Conservation (phyloP, 306 rosid genomes). For the Geum urbanum region DNA sequence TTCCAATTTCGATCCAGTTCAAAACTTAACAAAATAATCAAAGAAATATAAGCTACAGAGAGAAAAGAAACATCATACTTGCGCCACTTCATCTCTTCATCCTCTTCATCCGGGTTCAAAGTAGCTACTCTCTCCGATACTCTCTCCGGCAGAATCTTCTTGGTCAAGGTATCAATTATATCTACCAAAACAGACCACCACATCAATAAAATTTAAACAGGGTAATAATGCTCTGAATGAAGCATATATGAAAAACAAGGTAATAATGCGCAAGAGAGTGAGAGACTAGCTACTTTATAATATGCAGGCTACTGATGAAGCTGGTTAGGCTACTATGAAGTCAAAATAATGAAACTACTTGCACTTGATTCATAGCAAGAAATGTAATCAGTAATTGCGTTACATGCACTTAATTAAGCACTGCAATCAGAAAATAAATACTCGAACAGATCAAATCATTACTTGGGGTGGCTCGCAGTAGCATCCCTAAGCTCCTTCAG, state of each 20-base stretch:
- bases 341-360: neutral
- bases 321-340: neutral
- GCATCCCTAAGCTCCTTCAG: conserved; percentile 50
- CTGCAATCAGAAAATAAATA: neutral
- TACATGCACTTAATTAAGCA: no score
- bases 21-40: neutral
- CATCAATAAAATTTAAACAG: conserved; percentile 9
- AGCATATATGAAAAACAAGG: neutral
- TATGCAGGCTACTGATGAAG: no score
- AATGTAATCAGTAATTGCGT: neutral
- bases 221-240: no score
- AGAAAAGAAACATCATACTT: conserved; percentile 44
- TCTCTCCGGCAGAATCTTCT: conserved; percentile 40
- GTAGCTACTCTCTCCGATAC: conserved; percentile 10
- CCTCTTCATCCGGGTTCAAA: conserved; percentile 41
- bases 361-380: no score
- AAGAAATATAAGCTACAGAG: conserved; percentile 1
- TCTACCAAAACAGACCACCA: neutral
- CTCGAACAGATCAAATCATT: neutral
- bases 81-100: conserved; percentile 92
- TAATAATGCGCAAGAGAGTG: no score
- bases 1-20: neutral
- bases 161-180: conserved; percentile 63
- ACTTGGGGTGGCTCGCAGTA: conserved; percentile 24
- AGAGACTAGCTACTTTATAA: no score